Conservation (phyloP, 2,329 filamentous ascomycete genomes). For the Colletotrichum melonis region DNA sequence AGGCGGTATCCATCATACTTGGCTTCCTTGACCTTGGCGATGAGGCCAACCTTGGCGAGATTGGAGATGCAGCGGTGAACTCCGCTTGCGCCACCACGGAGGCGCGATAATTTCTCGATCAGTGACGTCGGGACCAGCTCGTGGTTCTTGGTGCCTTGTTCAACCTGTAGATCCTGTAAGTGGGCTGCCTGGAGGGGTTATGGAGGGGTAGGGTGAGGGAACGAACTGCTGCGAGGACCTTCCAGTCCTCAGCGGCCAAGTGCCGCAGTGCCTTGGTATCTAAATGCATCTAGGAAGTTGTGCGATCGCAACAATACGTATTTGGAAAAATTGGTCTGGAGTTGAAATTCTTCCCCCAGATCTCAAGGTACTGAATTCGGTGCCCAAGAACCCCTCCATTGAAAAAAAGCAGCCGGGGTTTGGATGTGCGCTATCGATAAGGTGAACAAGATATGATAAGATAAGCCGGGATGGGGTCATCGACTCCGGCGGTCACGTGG, state of each 20-base stretch:
- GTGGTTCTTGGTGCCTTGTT: conserved; percentile 95
- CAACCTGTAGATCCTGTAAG: conserved; percentile 72
- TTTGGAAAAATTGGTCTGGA: neutral
- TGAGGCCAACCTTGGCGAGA: conserved; percentile 91
- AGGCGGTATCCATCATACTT: conserved; percentile 98
- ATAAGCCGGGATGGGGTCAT: neutral
- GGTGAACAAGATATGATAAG: neutral
- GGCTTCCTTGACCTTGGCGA: conserved; percentile 92
- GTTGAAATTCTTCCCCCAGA: neutral
- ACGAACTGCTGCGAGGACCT: conserved; percentile 88
- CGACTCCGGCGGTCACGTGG: conserved; percentile 10
- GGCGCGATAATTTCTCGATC: conserved; percentile 85
- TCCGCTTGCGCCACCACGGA: conserved; percentile 81
- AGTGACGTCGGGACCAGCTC: conserved; percentile 93
- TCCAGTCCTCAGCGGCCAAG: conserved; percentile 92
- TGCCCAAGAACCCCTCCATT: conserved; percentile 9
- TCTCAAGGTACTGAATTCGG: neutral
- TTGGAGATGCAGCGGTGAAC: conserved; percentile 90
- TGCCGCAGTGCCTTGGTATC: conserved; percentile 95
- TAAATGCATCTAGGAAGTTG: conserved; percentile 79
- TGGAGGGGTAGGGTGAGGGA: conserved; percentile 46
- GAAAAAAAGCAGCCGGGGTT: neutral
- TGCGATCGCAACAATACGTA: neutral
- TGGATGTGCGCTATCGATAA: neutral
- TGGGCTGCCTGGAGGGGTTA: conserved; percentile 42